phyloP scores from a whole-genome alignment of 306 rosid genomes.

The Luffa aegyptiaca region DNA sequence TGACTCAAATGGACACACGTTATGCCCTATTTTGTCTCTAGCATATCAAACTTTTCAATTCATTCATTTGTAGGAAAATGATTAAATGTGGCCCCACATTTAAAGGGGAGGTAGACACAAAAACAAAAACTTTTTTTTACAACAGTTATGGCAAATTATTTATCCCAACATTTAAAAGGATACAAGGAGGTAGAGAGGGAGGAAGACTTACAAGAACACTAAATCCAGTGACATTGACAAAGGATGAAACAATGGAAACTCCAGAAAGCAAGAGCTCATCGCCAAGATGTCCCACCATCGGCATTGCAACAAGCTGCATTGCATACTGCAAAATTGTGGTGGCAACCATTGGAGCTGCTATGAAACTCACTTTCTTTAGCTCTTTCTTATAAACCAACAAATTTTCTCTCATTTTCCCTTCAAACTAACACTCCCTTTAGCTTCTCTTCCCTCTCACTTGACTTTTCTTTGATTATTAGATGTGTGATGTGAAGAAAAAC shows the following conservation, averaged over 20 bases:
- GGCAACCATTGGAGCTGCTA: constrained; percentile 19
- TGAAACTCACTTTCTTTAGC: constrained; percentile 10
- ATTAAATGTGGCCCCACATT: no score
- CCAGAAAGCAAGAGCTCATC: constrained; percentile 16
- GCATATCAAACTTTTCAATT: no score
- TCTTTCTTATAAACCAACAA: constrained; percentile 5
- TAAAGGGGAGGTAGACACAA: no score
- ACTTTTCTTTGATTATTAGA: neutral
- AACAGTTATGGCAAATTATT: neutral
- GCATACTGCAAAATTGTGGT: constrained; percentile 1
- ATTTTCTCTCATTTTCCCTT: constrained; percentile 3
- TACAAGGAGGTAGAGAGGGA: neutral
- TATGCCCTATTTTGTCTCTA: no score
- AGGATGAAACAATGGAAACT: constrained; percentile 12
- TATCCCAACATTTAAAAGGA: neutral
- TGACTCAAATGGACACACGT: no score
- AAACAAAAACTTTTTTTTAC: no score
- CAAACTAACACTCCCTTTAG: neutral
- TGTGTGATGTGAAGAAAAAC: neutral
- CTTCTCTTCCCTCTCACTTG: neutral
- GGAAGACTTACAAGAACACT: constrained; percentile 15
- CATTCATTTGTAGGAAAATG: no score
- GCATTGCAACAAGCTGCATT: constrained; percentile 2
- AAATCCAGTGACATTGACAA: constrained; percentile 17
- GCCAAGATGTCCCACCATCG: constrained; percentile 20